A percentile compares a stretch with the other conserved stretches of the same genome.
phyloP scores from a whole-genome alignment of 2,329 filamentous ascomycete genomes.

The Lomentospora prolificans region DNA sequence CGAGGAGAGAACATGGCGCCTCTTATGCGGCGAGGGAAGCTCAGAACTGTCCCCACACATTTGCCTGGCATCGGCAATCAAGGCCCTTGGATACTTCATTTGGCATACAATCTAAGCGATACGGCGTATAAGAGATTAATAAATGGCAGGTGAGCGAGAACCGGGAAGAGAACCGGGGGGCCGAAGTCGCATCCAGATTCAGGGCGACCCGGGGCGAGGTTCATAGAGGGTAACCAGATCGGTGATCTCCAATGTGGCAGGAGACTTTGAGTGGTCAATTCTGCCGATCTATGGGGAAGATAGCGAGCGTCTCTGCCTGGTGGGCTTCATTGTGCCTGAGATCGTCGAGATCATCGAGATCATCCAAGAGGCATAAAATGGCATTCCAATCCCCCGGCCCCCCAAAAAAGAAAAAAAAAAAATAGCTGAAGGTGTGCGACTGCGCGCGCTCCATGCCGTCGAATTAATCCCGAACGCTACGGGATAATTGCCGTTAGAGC shows the following conservation, averaged over 20 bases:
- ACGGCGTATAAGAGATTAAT: neutral
- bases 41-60: slow-evolving; percentile 56
- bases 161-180: neutral
- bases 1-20: neutral
- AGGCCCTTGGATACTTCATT: neutral
- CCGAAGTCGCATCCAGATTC: neutral
- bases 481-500: neutral
- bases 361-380: neutral
- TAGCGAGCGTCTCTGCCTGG: too few species aligned
- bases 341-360: neutral
- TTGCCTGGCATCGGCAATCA: slow-evolving; percentile 41
- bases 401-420: too few species aligned
- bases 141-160: neutral
- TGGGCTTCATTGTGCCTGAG: too few species aligned
- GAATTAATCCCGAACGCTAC: neutral
- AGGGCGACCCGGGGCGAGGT: neutral
- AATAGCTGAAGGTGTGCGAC: too few species aligned
- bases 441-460: too few species aligned
- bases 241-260: neutral
- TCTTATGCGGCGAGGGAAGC: neutral
- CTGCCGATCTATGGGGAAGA: too few species aligned
- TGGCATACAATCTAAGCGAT: neutral
- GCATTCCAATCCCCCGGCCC: too few species aligned
- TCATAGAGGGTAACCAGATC: neutral
- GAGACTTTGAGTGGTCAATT: too few species aligned